Base-by-base conservation (phyloP, 148 eudicot species). In the Suaeda aralocaspica region DNA sequence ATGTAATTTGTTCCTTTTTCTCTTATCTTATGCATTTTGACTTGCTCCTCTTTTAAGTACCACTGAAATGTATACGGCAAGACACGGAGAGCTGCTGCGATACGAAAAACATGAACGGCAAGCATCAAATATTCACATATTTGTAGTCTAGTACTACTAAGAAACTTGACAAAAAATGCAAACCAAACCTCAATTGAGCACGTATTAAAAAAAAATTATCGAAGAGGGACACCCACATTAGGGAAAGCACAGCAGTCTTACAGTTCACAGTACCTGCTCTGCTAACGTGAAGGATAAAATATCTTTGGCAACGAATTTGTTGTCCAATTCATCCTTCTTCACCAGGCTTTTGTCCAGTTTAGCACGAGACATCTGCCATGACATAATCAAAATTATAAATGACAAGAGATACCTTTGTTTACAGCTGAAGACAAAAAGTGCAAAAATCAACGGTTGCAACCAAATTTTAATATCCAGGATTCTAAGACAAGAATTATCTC, bases 281-380 rank as follows among this genome's bases (percentile, higher is more conserved):
- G 84, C 76, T 72, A 93, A 82, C 16, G 91, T 78, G 73, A 90
- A 90, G 39, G 90, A 86, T 64, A 93, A 77, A 67, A 90, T 72
- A 76, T 93, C 91, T 77, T 79, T 88, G 70, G 84, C 76, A 66
- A 68, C 79, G 30, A 78, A 52, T 71, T 70, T 85, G 10, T 90
- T 73, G 76, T 88, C 83, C 36, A 28, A 39, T 34, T 51, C 75
- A 63, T 80, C 67, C 65, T 82, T 78, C 66, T 74, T 72, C 59
- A 74, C 83, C 75, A 74, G 56, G 2, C 82, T 67, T 76, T 76
- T 86, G 59, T 86, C 91, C 56, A 85, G 86, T 85, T 72, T 88
- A 74, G 98, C 98, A 73, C 95, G 98, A 31, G 78, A 87, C 67
- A 93, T 85, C 98, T 93, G 84, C 31, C 76, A 77, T 58, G 56